Evolutionary conservation across 2,329 filamentous ascomycete genomes (phyloP).

Genomic region (Colletotrichum echinochloae): DNA sequence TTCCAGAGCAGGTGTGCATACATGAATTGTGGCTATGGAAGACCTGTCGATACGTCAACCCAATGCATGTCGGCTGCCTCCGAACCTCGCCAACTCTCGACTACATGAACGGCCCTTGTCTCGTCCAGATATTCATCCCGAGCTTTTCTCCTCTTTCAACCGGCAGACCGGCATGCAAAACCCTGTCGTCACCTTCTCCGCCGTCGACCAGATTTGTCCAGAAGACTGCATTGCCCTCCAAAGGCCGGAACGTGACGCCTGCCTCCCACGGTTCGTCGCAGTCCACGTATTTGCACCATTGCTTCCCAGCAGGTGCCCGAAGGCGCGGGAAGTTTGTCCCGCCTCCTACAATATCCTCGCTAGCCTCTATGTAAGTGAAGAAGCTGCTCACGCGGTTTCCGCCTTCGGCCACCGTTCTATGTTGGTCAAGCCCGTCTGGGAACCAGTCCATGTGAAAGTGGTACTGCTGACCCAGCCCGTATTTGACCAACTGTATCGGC

Average conservation of each 20-base stretch:
- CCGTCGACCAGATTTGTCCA: constrained; percentile 54
- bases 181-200: constrained; percentile 52
- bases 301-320: constrained; percentile 48
- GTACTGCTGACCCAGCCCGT: constrained; percentile 53
- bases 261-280: constrained; percentile 55
- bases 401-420: constrained; percentile 48
- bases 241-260: constrained; percentile 54
- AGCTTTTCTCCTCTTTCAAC: constrained; percentile 55
- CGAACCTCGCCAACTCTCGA: not conserved
- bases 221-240: constrained; percentile 54
- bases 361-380: constrained; percentile 54
- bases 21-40: not conserved
- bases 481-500: constrained; percentile 55
- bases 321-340: constrained; percentile 56
- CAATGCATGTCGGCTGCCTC: not conserved
- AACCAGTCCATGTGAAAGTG: constrained; percentile 59
- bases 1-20: not conserved
- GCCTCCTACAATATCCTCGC: constrained; percentile 53
- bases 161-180: constrained; percentile 54
- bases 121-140: constrained; percentile 57
- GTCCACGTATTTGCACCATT: constrained; percentile 54
- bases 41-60: not conserved
- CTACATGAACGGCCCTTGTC: constrained; percentile 40
- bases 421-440: constrained; percentile 39
- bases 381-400: constrained; percentile 55